phyloP scores from a whole-genome alignment of 306 rosid species.

The Sophora flavescens region DNA sequence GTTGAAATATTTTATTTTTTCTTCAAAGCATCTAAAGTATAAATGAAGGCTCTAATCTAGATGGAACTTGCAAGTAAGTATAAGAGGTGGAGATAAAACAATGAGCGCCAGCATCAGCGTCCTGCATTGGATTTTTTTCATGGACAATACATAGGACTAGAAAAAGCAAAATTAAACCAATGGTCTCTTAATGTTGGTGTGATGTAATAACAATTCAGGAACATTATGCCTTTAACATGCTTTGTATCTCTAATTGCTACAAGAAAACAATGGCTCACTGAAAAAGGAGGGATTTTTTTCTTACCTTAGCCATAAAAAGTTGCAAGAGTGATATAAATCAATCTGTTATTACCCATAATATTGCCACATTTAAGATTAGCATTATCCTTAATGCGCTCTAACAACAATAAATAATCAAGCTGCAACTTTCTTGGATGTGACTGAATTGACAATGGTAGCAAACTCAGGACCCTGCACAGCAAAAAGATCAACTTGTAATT shows the following conservation, averaged over 20 bases:
- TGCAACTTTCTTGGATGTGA: constrained; percentile 87
- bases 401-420: constrained; percentile 61
- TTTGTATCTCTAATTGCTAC: constrained; percentile 45
- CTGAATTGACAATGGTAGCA: constrained; percentile 84
- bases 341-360: constrained; percentile 34
- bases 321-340: constrained; percentile 45
- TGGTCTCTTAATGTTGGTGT: constrained; percentile 4
- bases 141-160: neutral
- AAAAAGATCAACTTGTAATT: constrained; percentile 42
- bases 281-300: constrained; percentile 50
- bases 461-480: constrained; percentile 88
- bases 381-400: constrained; percentile 45
- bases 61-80: too few relatives aligned
- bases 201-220: constrained; percentile 29
- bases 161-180: neutral
- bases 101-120: too few relatives aligned
- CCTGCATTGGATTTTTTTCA: neutral
- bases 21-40: too few relatives aligned
- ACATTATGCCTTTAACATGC: constrained; percentile 45
- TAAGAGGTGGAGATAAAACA: too few relatives aligned
- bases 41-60: too few relatives aligned
- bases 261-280: constrained; percentile 46
- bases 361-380: constrained; percentile 35
- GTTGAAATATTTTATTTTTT: too few relatives aligned
- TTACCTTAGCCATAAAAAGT: constrained; percentile 37